Evolutionary conservation across 352 stramenopile genomes (phyloP).

Genomic region (Discostella stelligera): DNA sequence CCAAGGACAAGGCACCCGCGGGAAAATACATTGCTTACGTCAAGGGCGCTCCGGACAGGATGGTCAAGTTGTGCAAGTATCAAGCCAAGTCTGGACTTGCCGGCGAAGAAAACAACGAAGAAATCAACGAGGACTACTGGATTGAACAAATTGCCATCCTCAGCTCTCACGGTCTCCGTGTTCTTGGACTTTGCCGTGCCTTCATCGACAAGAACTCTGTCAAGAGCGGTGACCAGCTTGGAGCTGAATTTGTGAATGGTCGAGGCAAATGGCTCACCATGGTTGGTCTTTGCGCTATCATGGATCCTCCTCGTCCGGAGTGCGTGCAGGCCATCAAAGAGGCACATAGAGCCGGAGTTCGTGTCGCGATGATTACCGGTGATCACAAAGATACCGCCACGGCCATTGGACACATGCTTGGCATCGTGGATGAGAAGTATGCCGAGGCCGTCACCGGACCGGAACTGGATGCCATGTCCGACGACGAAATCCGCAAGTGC

Average conservation of each 20-base stretch:
- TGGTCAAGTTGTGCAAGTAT: conserved; percentile 91
- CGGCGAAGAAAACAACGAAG: conserved; percentile 74
- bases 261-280: conserved; percentile 85
- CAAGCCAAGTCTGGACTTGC: conserved; percentile 80
- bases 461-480: conserved; percentile 73
- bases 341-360: conserved; percentile 65
- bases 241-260: conserved; percentile 84
- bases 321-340: conserved; percentile 66
- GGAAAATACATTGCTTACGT: conserved; percentile 84
- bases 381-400: conserved; percentile 77
- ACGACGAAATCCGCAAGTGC: conserved; percentile 62
- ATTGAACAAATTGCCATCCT: conserved; percentile 76
- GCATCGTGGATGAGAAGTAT: conserved; percentile 65
- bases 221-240: conserved; percentile 85
- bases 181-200: conserved; percentile 68
- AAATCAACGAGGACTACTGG: conserved; percentile 62
- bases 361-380: conserved; percentile 79
- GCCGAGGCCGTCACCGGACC: conserved; percentile 65
- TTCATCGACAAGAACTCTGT: conserved; percentile 87
- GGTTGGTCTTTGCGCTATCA: conserved; percentile 93
- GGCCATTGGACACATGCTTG: conserved; percentile 71
- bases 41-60: conserved; percentile 95
- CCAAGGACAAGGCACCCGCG: conserved; percentile 27
- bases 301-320: conserved; percentile 90
- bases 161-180: conserved; percentile 74